A percentile compares a stretch with the other conserved stretches of the same genome.
Conservation (phyloP, 1,139 yeast species). For the Blastobotrys persicus region DNA sequence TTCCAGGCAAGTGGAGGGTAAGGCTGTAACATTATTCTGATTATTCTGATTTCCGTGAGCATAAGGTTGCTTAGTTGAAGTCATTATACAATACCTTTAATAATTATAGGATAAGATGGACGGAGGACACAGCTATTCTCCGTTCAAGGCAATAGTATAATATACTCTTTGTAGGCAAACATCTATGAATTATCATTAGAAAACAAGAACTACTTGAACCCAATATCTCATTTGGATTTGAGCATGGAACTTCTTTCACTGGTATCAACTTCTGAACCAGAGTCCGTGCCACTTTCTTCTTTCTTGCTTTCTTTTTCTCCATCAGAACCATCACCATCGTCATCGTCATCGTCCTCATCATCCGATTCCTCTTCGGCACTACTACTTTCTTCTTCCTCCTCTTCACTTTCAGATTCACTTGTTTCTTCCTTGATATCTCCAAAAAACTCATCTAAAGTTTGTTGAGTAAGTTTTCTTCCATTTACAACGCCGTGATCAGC, state of each 20-base stretch:
- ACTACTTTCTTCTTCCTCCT: slow-evolving; percentile 22
- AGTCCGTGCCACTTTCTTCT: slow-evolving; percentile 25
- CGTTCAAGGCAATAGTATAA: too few species aligned
- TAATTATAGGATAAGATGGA: too few species aligned
- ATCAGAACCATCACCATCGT: slow-evolving; percentile 27
- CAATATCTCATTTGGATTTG: background rate
- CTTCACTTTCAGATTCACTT: slow-evolving; percentile 27
- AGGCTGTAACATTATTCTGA: too few species aligned
- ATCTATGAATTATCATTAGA: too few species aligned
- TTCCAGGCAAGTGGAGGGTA: too few species aligned
- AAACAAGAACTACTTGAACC: too few species aligned
- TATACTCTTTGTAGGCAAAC: too few species aligned
- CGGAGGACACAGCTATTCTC: too few species aligned
- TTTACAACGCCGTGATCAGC: slow-evolving; percentile 26
- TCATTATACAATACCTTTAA: too few species aligned
- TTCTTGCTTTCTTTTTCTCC: slow-evolving; percentile 27
- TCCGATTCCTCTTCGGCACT: slow-evolving; percentile 19
- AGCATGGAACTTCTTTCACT: background rate
- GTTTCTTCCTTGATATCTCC: slow-evolving; percentile 44
- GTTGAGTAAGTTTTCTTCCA: slow-evolving; percentile 51
- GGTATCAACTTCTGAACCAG: too few species aligned
- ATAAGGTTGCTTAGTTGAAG: too few species aligned
- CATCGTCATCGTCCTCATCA: slow-evolving; percentile 27
- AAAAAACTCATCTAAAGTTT: slow-evolving; percentile 83
- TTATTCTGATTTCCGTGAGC: too few species aligned